Evolutionary conservation across 768 basidiomycete species (phyloP), one percentile per base, ranked within the genome.

Genomic region (Suillus luteus): DNA sequence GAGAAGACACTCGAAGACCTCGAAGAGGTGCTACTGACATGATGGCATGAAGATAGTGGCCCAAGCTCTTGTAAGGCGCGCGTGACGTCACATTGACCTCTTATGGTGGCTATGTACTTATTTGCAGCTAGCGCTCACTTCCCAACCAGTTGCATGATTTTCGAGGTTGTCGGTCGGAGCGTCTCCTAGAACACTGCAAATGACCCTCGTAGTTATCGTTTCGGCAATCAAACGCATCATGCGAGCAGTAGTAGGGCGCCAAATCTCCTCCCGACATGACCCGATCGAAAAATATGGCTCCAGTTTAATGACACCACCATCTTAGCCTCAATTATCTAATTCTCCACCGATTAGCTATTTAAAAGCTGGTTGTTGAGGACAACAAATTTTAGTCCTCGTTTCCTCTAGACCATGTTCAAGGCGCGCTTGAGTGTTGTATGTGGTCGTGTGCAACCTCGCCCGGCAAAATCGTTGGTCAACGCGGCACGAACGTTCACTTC

Each of bases 401-500:
- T 33, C 15, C 27, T 38, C 19, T 40, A 51, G 24, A 37, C 55
- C 19, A 74, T 74, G 70, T 59, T 57, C 61, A 51, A 68, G 24
- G 38, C 70, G 24, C 66, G 61, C 46, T 59, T 64, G 8, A 6
- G 62, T 64, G 58, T 62, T 52, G 62, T 35, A 41, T 61, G 59
- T 38, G 49, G 49, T 62, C 65, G 15, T 40, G 37, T 46, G 17
- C 63, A 31, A 22, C 22, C 40, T 60, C 40, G 40, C 22, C 51
- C 11, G n/a, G 33, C 55, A 12, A 62, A n/a, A n/a, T 5, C 17
- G 55, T 59, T 61, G 12, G 38, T 31, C 41, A 55, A n/a, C 57
- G 54, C 62, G 15, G 59, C 59, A 37, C 79, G 82, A 31, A 65
- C 66, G 61, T 83, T 84, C 62, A 77, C 75, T 60, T 79, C 78